These are phyloP conservation scores for Suillus tomentosus DNA, from an alignment of 768 basidiomycete genomes.

Conservation along the genomic window DNA sequence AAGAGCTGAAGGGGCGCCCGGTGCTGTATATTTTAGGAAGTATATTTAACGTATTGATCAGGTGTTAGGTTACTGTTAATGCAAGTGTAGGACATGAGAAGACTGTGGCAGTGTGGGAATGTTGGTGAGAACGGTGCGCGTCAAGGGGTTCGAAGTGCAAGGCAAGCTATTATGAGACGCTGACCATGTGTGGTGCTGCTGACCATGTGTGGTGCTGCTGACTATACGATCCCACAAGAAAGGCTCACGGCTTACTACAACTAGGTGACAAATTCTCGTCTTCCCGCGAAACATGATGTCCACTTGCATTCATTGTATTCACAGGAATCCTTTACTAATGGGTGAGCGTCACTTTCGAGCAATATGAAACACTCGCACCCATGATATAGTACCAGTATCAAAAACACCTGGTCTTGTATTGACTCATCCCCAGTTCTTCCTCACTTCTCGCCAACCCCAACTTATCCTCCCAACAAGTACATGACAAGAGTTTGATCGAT, in stretches of 20 bases:
- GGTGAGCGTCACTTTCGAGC: not conserved
- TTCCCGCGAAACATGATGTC: not conserved
- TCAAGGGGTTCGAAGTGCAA: not conserved
- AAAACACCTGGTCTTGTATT: not conserved
- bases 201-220: not conserved
- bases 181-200: not conserved
- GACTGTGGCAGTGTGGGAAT: constrained; percentile 1
- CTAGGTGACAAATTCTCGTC: not conserved
- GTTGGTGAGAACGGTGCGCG: not conserved
- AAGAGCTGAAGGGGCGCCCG: not conserved
- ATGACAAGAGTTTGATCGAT: not conserved
- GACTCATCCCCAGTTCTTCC: not conserved
- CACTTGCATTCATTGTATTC: not conserved
- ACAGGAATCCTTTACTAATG: constrained; percentile 4
- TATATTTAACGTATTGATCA: not conserved
- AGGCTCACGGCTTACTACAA: not conserved
- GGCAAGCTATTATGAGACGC: not conserved
- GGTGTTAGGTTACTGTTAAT: not conserved
- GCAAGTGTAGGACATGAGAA: not conserved
- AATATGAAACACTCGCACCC: constrained; percentile 3
- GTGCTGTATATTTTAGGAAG: not conserved
- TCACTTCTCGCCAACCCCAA: not conserved
- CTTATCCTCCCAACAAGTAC: not conserved
- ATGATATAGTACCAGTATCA: constrained; percentile 2
- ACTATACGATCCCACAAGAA: not conserved